phyloP scores from a whole-genome alignment of 1,284 basidiomycete genomes.

The Fomitopsis schrenkii region DNA sequence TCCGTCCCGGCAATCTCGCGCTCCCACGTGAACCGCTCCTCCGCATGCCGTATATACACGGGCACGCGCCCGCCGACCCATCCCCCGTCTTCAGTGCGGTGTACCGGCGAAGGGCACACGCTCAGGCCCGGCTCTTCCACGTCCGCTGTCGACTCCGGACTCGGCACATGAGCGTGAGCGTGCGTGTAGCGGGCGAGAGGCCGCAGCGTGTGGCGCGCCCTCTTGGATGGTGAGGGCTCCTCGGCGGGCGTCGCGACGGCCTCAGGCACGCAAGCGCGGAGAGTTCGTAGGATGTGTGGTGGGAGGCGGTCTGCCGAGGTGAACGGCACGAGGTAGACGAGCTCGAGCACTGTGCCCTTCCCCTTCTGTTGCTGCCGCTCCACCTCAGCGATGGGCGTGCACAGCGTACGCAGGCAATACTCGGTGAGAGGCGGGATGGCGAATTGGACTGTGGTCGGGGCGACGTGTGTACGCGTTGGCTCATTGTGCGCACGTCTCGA shows the following conservation, averaged over 20 bases:
- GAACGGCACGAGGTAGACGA: conserved; percentile 15
- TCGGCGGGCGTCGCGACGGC: conserved; percentile 19
- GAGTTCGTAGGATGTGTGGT: conserved; percentile 12
- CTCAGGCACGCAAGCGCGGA: conserved; percentile 22
- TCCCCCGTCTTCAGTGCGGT: conserved; percentile 23
- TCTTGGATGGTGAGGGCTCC: conserved; percentile 7
- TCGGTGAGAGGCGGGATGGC: conserved; percentile 46
- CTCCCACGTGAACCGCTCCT: conserved; percentile 67
- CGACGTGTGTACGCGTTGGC: conserved; percentile 10
- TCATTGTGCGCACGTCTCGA: neutral
- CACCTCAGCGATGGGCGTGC: conserved; percentile 24
- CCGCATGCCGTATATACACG: conserved; percentile 53
- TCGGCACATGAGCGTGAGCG: neutral
- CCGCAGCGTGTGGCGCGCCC: neutral
- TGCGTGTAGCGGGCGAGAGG: neutral
- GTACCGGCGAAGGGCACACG: conserved; percentile 50
- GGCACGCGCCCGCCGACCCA: conserved; percentile 18
- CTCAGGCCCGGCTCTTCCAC: conserved; percentile 26
- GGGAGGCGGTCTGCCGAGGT: conserved; percentile 11
- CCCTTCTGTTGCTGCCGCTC: neutral
- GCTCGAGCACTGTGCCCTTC: conserved; percentile 29
- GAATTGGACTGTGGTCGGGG: conserved; percentile 19
- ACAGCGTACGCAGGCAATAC: conserved; percentile 43
- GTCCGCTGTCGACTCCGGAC: neutral
- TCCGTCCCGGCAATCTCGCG: conserved; percentile 45